Evolutionary conservation across 139 green algal genomes (phyloP).

Genomic region (Tetraselmis striata): DNA sequence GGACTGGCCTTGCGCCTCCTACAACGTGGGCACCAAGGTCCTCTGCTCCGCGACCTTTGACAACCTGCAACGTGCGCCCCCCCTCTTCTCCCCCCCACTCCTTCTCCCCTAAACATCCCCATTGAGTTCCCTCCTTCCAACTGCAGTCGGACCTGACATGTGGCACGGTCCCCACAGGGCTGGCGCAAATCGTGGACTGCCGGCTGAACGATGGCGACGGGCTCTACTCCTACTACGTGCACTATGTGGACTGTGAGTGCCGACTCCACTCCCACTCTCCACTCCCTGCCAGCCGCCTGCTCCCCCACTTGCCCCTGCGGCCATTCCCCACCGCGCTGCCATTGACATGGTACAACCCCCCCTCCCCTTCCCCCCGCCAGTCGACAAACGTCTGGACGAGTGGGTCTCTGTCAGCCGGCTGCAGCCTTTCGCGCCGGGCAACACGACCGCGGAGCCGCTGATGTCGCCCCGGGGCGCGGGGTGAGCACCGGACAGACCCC

Average conservation of each 20-base stretch:
- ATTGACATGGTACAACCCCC: background rate
- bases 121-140: too few species aligned
- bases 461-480: background rate
- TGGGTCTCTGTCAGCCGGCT: constrained; percentile 48
- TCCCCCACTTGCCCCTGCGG: background rate
- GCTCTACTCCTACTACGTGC: constrained; percentile 68
- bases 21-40: constrained; percentile 25
- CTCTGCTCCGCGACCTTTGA: constrained; percentile 44
- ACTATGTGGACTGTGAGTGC: constrained; percentile 77
- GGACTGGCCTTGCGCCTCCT: background rate
- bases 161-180: constrained; percentile 30
- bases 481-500: background rate
- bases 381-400: constrained; percentile 81
- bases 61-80: constrained; percentile 32
- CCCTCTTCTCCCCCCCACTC: background rate
- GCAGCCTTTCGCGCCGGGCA: background rate
- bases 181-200: constrained; percentile 41
- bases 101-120: too few species aligned
- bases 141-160: too few species aligned
- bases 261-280: background rate
- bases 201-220: background rate
- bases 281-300: background rate
- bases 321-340: too few species aligned
- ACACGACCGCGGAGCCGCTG: background rate
- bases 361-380: constrained; percentile 20